phyloP scores from a whole-genome alignment of 257 asterid species.

The Ballota nigra region DNA sequence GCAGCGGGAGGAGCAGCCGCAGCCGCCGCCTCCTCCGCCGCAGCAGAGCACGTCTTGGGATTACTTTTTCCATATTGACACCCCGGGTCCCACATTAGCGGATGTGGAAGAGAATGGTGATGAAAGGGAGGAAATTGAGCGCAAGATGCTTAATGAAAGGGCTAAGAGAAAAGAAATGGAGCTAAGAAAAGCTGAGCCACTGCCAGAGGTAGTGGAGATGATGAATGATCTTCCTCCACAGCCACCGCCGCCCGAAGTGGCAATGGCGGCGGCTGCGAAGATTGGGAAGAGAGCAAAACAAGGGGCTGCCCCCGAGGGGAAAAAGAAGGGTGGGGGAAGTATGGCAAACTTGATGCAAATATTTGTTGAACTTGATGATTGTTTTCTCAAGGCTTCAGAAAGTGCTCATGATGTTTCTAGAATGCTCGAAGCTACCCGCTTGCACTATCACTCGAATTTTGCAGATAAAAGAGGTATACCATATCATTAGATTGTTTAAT shows the following conservation, averaged over 20 bases:
- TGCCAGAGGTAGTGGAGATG: constrained; percentile 42
- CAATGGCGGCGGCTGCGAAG: constrained; percentile 36
- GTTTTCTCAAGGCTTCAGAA: constrained; percentile 83
- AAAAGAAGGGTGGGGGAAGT: constrained; percentile 44
- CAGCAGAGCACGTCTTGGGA: constrained; percentile 53
- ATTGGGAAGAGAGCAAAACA: constrained; percentile 59
- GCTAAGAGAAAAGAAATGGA: constrained; percentile 47
- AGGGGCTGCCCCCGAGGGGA: constrained; percentile 53
- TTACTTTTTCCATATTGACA: constrained; percentile 56
- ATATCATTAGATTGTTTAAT: neutral
- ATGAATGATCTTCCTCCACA: constrained; percentile 53
- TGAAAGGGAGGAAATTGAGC: constrained; percentile 57
- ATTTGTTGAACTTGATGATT: constrained; percentile 80
- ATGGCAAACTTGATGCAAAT: constrained; percentile 51
- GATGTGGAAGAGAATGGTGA: constrained; percentile 57
- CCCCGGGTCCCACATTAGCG: constrained; percentile 57
- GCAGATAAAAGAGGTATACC: constrained; percentile 80
- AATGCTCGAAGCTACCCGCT: constrained; percentile 91
- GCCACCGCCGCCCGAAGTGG: constrained; percentile 61
- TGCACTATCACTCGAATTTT: constrained; percentile 94
- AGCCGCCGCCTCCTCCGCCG: constrained; percentile 50
- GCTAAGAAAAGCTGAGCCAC: constrained; percentile 36
- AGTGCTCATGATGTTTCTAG: constrained; percentile 90
- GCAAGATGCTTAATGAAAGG: constrained; percentile 53
- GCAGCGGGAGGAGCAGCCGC: constrained; percentile 33